Evolutionary conservation across 2,329 filamentous ascomycete species (phyloP), one percentile per base, ranked within the genome.

Genomic region (Colletotrichum kahawae): DNA sequence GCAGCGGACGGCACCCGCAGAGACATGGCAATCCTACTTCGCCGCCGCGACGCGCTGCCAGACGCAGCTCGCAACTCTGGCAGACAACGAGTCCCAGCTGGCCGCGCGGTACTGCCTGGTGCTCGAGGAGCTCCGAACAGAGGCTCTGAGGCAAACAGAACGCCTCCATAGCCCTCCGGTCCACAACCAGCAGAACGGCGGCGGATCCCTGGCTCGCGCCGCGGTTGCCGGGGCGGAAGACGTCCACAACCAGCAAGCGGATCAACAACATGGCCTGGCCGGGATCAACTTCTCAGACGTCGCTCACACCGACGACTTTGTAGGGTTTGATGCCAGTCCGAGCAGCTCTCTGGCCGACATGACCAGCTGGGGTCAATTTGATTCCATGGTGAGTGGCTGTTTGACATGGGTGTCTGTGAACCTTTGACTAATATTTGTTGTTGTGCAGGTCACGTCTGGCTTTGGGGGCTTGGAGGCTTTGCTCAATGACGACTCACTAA

Each of bases 51-150:
- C 80, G 2, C 81, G 80, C 51, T 88, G 86, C 56, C 86, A 88
- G 64, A 70, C 77, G 1, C 84, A 87, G 62, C 82, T 88, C 7
- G 79, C 83, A 0, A 79, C 78, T 1, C 82, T 84, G 48, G 85
- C 84, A 0, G 82, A 82, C 2, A 80, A 81, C 7, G 84, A 84
- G 1, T 87, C 86, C 0, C 67, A 67, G 10, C 80, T 87, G 8
- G 80, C 82, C 2, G 81, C 85, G 57, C 79, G 87, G n/a, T 88
- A 87, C 66, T 82, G 82, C 1, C 79, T 87, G 16, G 85, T 87
- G 1, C 77, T 87, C 0, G 82, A 86, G 29, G 85, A 87, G 57
- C 69, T 77, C 2, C 65, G 75, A 0, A 71, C 60, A n/a, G 75
- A 77, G 34, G 75, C 75, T 1, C 24, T 77, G 29, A 43, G 75